Percentiles rank a stretch among this genome's conserved stretches.
Conservation (phyloP, 139 green algal species). For the Marvania coccoides region DNA sequence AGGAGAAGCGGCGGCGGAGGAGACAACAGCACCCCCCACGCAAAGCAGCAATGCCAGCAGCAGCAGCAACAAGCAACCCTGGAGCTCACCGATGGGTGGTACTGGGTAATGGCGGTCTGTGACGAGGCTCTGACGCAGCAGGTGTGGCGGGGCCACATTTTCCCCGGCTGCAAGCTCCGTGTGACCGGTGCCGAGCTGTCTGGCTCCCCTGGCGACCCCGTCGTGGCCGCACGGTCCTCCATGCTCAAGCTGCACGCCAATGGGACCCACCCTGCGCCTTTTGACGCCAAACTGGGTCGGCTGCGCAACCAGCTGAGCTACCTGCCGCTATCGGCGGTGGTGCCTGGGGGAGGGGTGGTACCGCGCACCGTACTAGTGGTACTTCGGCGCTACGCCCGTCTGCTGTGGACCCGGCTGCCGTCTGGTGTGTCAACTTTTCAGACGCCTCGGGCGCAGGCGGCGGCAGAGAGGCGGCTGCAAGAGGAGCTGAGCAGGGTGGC, state of each 20-base stretch:
- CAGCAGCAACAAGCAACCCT: too few relatives aligned
- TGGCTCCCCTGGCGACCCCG: slow-evolving; percentile 11
- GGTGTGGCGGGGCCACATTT: slow-evolving; percentile 4
- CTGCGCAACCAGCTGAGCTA: neutral
- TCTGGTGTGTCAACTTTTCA: neutral
- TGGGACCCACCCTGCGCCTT: neutral
- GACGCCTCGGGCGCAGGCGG: neutral
- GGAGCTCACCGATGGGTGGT: slow-evolving; percentile 70
- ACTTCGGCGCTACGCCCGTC: slow-evolving; percentile 10
- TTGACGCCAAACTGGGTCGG: slow-evolving; percentile 15
- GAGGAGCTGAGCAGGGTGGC: neutral
- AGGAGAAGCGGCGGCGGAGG: neutral
- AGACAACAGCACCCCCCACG: neutral
- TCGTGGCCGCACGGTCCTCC: slow-evolving; percentile 3
- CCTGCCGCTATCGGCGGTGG: slow-evolving; percentile 19
- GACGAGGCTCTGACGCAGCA: slow-evolving; percentile 37
- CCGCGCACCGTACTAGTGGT: slow-evolving; percentile 35
- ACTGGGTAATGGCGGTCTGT: slow-evolving; percentile 35
- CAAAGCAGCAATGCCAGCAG: too few relatives aligned
- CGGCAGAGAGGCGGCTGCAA: neutral
- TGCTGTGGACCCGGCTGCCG: slow-evolving; percentile 8
- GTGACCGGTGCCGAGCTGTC: slow-evolving; percentile 18
- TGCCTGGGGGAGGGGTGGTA: slow-evolving; percentile 16
- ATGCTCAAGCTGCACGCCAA: slow-evolving; percentile 6
- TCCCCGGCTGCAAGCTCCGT: slow-evolving; percentile 19